Percentiles rank a stretch among this genome's conserved stretches.
Evolutionary conservation across 2,329 filamentous ascomycete genomes (phyloP).

Genomic region (Dryadomyces sulphureus): DNA sequence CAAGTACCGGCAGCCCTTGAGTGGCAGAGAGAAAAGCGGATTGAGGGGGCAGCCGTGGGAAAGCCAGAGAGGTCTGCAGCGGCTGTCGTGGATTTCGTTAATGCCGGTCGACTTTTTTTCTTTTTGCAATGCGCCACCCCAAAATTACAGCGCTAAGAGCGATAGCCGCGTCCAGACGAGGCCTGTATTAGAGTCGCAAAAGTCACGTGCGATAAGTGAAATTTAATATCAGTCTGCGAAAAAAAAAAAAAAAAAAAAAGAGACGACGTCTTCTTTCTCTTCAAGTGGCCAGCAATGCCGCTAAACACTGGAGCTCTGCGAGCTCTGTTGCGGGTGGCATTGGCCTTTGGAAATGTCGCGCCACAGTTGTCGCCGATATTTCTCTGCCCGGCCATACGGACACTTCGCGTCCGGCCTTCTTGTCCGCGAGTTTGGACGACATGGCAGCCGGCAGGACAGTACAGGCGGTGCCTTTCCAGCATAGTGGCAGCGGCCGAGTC

Average conservation of each 20-base stretch:
- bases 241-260: not conserved
- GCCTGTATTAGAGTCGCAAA: not conserved
- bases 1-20: not conserved
- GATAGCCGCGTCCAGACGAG: not conserved
- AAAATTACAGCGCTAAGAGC: not conserved
- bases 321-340: slow-evolving; percentile 7
- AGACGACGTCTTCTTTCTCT: not conserved
- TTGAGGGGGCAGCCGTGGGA: not conserved
- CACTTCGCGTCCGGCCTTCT: not conserved
- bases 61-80: not conserved
- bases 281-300: not conserved
- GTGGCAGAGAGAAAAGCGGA: not conserved
- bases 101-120: not conserved
- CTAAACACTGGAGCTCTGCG: not conserved
- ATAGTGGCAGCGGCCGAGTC: not conserved
- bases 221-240: not conserved
- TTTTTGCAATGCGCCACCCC: not conserved
- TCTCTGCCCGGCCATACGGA: slow-evolving; percentile 8
- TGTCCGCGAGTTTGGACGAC: not conserved
- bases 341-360: not conserved
- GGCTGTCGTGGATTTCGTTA: not conserved
- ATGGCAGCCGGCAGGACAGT: not conserved
- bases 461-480: not conserved
- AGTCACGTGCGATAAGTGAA: not conserved
- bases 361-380: slow-evolving; percentile 6